Base-by-base conservation (phyloP, 2,329 filamentous ascomycete genomes). In the Epichloe coenophiala region DNA sequence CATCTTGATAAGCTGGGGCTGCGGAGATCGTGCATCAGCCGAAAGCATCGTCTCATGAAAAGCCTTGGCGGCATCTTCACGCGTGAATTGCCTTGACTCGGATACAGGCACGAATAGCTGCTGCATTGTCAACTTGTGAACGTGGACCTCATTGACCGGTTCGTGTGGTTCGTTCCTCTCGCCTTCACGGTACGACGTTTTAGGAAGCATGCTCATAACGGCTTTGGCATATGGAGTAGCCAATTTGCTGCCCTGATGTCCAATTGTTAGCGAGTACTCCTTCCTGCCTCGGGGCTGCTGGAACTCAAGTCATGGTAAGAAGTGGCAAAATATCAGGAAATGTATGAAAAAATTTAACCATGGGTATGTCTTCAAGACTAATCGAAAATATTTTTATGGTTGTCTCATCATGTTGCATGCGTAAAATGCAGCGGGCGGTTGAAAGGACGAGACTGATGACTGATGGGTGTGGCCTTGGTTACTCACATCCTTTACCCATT, bases 361-460 rank as follows among this genome's bases (percentile, higher is more conserved):
- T 83, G 75, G 81, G 53, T 73, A 68, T 82, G 90, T 97, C 90
- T 95, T 96, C 77, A 94, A 95, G 91, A 97, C 91, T 96, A 95
- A 97, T 96, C 91, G 91, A 85, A 52, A 43, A 44, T 84, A 83
- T 17, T 83, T 80, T 78, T 71, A 74, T 53, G 77, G 87, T 70
- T 66, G 63, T 79, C 61, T 68, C 77, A 81, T 81, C 77, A 80
- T 68, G 49, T 55, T 60, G 61, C 45, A 46, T 17, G 35, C 21
- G 45, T 44, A 12, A 4, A 36, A 42, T 7, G 19, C 8, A 11
- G 60, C 7, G 47, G 9, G 15, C 1, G 9, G n/a, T 31, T 62
- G 54, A 52, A 57, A 47, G 37, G 12, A 12, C 36, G 51, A 54
- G 17, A 17, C 17, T 17, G 17, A 17, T 17, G 50, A 35, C 47